phyloP scores from a whole-genome alignment of 768 basidiomycete genomes.

The Podaxis sp. region DNA sequence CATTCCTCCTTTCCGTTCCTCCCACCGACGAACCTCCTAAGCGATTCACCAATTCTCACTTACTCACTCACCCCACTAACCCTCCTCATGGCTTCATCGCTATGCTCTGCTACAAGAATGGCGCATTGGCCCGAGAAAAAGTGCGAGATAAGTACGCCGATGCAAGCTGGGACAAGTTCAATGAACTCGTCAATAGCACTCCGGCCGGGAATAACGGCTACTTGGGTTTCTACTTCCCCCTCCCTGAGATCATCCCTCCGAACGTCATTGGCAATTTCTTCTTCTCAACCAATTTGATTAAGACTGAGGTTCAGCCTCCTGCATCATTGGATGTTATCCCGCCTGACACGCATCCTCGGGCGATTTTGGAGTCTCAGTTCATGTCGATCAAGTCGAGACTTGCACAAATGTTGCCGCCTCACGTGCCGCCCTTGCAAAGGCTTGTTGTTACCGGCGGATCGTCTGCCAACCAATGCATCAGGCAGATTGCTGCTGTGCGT shows the following conservation, averaged over 20 bases:
- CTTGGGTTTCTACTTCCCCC: slow-evolving; percentile 75
- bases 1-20: slow-evolving; percentile 74
- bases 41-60: slow-evolving; percentile 71
- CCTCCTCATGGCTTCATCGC: slow-evolving; percentile 62
- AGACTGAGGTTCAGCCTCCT: slow-evolving; percentile 21
- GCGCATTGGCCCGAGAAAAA: slow-evolving; percentile 75
- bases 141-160: slow-evolving; percentile 63
- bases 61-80: slow-evolving; percentile 65
- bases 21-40: slow-evolving; percentile 59
- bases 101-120: slow-evolving; percentile 93
- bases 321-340: slow-evolving; percentile 36
- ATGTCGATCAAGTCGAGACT: slow-evolving; percentile 75
- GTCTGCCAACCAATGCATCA: slow-evolving; percentile 66
- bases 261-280: slow-evolving; percentile 68
- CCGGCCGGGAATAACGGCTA: slow-evolving; percentile 55
- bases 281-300: slow-evolving; percentile 37
- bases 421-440: slow-evolving; percentile 52
- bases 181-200: slow-evolving; percentile 51
- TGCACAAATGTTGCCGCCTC: slow-evolving; percentile 56
- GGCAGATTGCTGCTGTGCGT: slow-evolving; percentile 61
- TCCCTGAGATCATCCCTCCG: slow-evolving; percentile 85
- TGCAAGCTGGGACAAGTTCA: slow-evolving; percentile 65
- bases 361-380: slow-evolving; percentile 82
- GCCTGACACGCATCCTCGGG: slow-evolving; percentile 53
- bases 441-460: slow-evolving; percentile 80